Base-by-base conservation (phyloP, 1,139 yeast species). In the Saccharomycopsis hybrid region DNA sequence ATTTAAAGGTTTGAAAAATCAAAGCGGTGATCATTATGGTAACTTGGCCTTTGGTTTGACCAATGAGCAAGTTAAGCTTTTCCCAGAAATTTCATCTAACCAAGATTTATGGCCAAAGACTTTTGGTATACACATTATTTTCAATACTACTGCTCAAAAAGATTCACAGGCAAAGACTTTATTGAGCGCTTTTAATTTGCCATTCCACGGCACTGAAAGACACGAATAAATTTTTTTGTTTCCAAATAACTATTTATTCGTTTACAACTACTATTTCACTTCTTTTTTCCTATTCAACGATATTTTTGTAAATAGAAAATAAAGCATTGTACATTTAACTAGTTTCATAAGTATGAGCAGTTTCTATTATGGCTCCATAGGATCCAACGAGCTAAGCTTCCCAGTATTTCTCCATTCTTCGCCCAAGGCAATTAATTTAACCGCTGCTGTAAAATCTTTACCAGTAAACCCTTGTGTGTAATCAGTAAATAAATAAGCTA, bases 51-150 rank as follows among this genome's bases (percentile, higher is more conserved):
- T 94, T 63, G 97, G 97, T 42, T 70, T 94, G 58, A 78, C 77
- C 45, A 78, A 88, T 2, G 88, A 84, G 52, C 89, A 87, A 60
- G 80, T 86, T 52, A 79, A 80, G 61, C 76, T 74, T 60, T 94
- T 94, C 75, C 98, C 99, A 2, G 98, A 94, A 68, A 80, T 94
- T 56, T 96, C 90, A 64, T 79, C 82, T 53, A 89, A 85, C 69
- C 92, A 85, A 65, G 98, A 90, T 65, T 73, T 85, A 59, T 92
- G 92, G 85, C 94, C 96, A 43, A 78, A 75, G 59, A 79, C 90
- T 48, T 87, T 82, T 65, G 97, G 97, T 54, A 77, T 92, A 72
- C 85, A 89, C 63, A 75, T 92, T 53, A 86, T 90, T 42, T 72
- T 92, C 59, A 87, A 85, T 64, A 92, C 98, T 32, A 71, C 87